Evolutionary conservation across 2,329 filamentous ascomycete genomes (phyloP).

Genomic region (Penicillium sp.): DNA sequence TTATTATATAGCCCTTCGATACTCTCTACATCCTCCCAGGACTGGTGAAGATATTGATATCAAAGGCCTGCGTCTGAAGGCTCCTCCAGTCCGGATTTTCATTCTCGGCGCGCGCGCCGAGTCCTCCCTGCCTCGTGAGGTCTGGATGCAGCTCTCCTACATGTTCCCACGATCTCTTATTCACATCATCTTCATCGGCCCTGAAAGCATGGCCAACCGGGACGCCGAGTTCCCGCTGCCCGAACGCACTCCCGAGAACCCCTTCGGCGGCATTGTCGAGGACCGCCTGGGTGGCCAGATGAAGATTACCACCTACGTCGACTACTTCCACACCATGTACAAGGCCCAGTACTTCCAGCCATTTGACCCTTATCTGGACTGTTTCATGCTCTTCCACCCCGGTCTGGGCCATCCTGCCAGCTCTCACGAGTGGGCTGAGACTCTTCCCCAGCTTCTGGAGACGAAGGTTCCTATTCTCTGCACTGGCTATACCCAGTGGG

Average conservation of each 20-base stretch:
- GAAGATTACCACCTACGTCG: conserved; percentile 97
- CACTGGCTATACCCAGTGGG: conserved; percentile 92
- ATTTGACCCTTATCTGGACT: conserved; percentile 97
- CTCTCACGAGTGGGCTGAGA: conserved; percentile 89
- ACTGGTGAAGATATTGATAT: conserved; percentile 68
- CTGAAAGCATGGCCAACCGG: conserved; percentile 91
- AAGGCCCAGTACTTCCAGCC: conserved; percentile 84
- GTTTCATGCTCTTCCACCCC: conserved; percentile 94
- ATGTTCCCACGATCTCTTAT: conserved; percentile 90
- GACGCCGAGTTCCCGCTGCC: conserved; percentile 90
- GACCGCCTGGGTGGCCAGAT: conserved; percentile 80
- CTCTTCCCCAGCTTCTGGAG: conserved; percentile 80
- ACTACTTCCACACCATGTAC: conserved; percentile 97
- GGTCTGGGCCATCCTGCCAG: conserved; percentile 91
- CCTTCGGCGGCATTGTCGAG: conserved; percentile 90
- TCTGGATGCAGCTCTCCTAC: conserved; percentile 90
- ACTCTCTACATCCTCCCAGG: conserved; percentile 83
- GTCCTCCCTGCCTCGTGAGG: conserved; percentile 86
- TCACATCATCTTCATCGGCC: conserved; percentile 90
- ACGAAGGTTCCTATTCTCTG: conserved; percentile 93
- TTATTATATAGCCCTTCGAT: conserved; percentile 65
- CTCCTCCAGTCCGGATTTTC: conserved; percentile 86
- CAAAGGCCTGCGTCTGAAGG: conserved; percentile 73
- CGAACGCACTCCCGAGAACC: conserved; percentile 75
- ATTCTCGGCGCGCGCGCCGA: conserved; percentile 94